Conservation (phyloP, 1,284 basidiomycete genomes). For the Malassezia restricta region DNA sequence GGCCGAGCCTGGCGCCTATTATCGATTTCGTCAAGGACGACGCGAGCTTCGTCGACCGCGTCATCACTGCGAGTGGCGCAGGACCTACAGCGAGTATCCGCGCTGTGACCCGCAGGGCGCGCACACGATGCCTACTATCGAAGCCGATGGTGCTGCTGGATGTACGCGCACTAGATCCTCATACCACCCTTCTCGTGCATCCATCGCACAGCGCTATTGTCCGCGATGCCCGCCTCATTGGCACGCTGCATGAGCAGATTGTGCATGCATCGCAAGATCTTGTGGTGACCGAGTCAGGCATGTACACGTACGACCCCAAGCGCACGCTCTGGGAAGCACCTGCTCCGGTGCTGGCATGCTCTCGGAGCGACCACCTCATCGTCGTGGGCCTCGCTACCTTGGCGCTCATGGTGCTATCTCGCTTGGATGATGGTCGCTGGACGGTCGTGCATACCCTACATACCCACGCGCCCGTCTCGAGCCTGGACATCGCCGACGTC, state of each 20-base stretch:
- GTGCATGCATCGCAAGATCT: too few relatives aligned
- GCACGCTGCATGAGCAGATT: background rate
- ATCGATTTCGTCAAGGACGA: slow-evolving; percentile 69
- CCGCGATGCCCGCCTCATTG: background rate
- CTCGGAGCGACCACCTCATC: too few relatives aligned
- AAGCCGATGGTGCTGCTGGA: background rate
- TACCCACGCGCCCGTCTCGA: background rate
- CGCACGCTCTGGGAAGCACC: too few relatives aligned
- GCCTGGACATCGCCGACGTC: background rate
- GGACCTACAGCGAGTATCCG: slow-evolving; percentile 68
- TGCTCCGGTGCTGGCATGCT: too few relatives aligned
- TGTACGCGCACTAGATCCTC: background rate
- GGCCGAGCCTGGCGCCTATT: slow-evolving; percentile 61
- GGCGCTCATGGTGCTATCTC: too few relatives aligned
- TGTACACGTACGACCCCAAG: too few relatives aligned
- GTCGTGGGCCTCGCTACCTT: too few relatives aligned
- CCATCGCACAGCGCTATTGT: background rate
- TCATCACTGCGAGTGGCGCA: slow-evolving; percentile 80
- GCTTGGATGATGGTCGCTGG: background rate
- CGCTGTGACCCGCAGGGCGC: slow-evolving; percentile 68
- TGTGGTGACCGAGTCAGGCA: too few relatives aligned
- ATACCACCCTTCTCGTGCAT: background rate
- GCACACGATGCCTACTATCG: background rate
- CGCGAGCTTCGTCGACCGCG: slow-evolving; percentile 51
- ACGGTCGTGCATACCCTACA: background rate